phyloP scores from a whole-genome alignment of 2,329 filamentous ascomycete species.

The Botrytis porri region DNA sequence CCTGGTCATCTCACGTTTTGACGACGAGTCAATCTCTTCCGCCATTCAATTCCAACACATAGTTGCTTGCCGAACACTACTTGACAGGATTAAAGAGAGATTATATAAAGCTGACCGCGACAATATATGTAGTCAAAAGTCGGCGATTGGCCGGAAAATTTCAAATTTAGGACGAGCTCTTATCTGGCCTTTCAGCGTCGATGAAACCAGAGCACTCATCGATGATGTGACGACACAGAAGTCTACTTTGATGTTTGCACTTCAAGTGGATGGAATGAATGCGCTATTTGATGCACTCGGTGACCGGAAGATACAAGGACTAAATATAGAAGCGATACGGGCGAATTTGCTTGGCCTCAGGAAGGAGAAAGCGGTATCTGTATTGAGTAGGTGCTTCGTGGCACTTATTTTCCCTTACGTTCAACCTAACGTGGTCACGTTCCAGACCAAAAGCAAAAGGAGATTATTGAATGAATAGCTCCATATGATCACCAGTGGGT shows the following conservation, averaged over 20 bases:
- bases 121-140: background rate
- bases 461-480: background rate
- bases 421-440: background rate
- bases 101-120: background rate
- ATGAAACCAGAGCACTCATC: background rate
- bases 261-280: conserved; percentile 6
- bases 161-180: conserved; percentile 5
- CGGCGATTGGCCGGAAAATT: background rate
- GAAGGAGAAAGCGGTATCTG: background rate
- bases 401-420: background rate
- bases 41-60: background rate
- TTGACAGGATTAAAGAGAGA: background rate
- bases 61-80: background rate
- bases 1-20: background rate
- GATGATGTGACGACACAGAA: conserved; percentile 6
- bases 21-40: background rate
- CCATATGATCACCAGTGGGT: too few species aligned
- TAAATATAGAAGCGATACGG: background rate
- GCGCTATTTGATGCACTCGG: conserved; percentile 4
- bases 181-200: conserved; percentile 11
- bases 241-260: conserved; percentile 1
- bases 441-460: background rate
- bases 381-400: background rate
- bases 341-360: background rate
- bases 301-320: background rate